phyloP scores from a whole-genome alignment of 139 green algal genomes.

The Chlamydomonas sp. region DNA sequence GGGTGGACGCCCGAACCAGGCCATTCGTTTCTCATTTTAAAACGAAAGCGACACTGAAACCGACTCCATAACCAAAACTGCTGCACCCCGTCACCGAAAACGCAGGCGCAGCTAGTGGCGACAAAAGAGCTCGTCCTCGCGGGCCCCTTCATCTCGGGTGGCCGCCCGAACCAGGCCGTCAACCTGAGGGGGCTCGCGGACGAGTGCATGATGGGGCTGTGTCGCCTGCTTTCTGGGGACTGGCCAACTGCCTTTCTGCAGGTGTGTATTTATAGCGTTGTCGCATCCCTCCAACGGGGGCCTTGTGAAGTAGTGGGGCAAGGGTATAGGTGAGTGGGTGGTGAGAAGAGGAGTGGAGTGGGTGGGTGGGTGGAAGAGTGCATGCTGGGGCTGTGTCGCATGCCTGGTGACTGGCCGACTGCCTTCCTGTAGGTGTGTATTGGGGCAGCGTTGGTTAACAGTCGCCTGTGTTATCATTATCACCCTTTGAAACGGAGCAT shows the following conservation, averaged over 20 bases:
- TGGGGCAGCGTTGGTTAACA: not conserved
- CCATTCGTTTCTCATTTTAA: too few species aligned
- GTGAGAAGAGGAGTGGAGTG: not conserved
- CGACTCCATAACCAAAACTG: too few species aligned
- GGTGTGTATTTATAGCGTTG: slow-evolving; percentile 4
- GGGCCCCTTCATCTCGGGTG: slow-evolving; percentile 23
- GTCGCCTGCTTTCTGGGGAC: slow-evolving; percentile 28
- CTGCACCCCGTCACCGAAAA: too few species aligned
- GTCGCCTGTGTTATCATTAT: too few species aligned
- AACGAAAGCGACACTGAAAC: too few species aligned
- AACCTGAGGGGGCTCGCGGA: slow-evolving; percentile 26
- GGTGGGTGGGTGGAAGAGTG: not conserved
- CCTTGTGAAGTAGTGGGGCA: not conserved
- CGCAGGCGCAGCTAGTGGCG: too few species aligned
- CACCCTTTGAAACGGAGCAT: too few species aligned
- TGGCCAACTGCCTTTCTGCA: slow-evolving; percentile 37
- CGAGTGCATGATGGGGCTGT: slow-evolving; percentile 39
- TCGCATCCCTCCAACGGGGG: not conserved
- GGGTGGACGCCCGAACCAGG: too few species aligned
- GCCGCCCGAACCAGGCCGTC: not conserved
- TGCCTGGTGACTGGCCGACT: not conserved
- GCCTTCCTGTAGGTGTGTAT: slow-evolving; percentile 1
- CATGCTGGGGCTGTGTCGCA: not conserved
- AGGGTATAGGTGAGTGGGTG: slow-evolving; percentile 1
- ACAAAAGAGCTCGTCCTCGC: slow-evolving; percentile 16